Conservation (phyloP, 1,284 basidiomycete species). For the Cryptococcus sp. region DNA sequence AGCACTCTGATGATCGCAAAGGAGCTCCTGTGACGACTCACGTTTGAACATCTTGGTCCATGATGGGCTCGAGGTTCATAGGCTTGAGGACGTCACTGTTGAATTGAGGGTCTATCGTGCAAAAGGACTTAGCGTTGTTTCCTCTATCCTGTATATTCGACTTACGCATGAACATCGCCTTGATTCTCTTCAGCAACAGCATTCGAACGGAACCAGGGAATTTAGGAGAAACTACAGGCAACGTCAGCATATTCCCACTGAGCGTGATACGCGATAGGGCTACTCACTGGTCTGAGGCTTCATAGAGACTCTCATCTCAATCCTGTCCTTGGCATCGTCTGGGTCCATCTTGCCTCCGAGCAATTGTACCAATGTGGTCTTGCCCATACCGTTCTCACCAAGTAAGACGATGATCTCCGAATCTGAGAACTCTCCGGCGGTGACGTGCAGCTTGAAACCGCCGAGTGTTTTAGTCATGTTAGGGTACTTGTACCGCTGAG, state of each 20-base stretch:
- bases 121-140: no score
- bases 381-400: slow-evolving; percentile 96
- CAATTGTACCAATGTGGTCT: slow-evolving; percentile 93
- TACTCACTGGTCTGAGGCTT: slow-evolving; percentile 73
- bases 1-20: no score
- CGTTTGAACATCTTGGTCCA: slow-evolving; percentile 96
- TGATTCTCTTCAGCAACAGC: slow-evolving; percentile 90
- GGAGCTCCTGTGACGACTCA: slow-evolving; percentile 23
- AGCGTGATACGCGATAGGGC: background rate
- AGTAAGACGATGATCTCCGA: slow-evolving; percentile 97
- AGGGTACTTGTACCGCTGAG: slow-evolving; percentile 84
- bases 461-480: slow-evolving; percentile 94
- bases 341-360: slow-evolving; percentile 82
- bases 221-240: slow-evolving; percentile 74
- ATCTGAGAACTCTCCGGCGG: slow-evolving; percentile 84
- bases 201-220: slow-evolving; percentile 91
- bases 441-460: slow-evolving; percentile 86
- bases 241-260: background rate
- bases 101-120: slow-evolving; percentile 74
- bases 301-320: slow-evolving; percentile 76
- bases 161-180: slow-evolving; percentile 79
- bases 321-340: slow-evolving; percentile 75
- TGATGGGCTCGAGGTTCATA: slow-evolving; percentile 83
- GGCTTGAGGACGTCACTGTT: slow-evolving; percentile 94
- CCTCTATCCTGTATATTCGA: background rate